Evolutionary conservation across 306 rosid species (phyloP).

Genomic region (Cicer judaicum): DNA sequence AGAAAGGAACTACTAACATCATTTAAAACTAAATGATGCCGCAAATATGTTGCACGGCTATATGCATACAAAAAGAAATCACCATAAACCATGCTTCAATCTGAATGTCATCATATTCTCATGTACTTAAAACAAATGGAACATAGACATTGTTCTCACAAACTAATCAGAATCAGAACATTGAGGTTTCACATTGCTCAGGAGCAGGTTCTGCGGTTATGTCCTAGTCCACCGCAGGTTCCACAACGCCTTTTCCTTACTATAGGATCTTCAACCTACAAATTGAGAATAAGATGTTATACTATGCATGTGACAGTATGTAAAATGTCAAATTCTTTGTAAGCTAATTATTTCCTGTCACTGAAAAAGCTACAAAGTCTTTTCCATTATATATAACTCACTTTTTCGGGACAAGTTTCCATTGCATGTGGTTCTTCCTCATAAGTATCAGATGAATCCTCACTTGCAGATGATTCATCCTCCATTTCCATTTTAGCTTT

Average conservation of each 20-base stretch:
- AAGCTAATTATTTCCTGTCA: too few relatives aligned
- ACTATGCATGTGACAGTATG: neutral
- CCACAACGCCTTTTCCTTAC: conserved; percentile 31
- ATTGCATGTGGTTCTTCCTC: neutral
- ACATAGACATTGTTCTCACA: too few relatives aligned
- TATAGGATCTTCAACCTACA: neutral
- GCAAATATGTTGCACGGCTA: neutral
- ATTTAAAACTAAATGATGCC: neutral
- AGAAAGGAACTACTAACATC: neutral
- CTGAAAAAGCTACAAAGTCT: too few relatives aligned
- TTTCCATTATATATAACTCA: neutral
- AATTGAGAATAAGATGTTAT: conserved; percentile 10
- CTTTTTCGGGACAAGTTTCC: too few relatives aligned
- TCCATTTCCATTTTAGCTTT: neutral
- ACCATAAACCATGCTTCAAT: neutral
- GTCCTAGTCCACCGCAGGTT: conserved; percentile 31
- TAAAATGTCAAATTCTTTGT: too few relatives aligned
- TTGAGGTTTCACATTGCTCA: neutral
- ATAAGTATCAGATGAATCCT: neutral
- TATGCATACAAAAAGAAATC: neutral
- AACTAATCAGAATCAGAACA: too few relatives aligned
- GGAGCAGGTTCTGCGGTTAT: neutral
- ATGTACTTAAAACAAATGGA: too few relatives aligned
- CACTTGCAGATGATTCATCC: neutral
- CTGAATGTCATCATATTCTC: too few relatives aligned